A percentile compares a stretch with the other conserved stretches of the same genome.
phyloP scores from a whole-genome alignment of 2,329 filamentous ascomycete species.

The Aspergillus floridensis region DNA sequence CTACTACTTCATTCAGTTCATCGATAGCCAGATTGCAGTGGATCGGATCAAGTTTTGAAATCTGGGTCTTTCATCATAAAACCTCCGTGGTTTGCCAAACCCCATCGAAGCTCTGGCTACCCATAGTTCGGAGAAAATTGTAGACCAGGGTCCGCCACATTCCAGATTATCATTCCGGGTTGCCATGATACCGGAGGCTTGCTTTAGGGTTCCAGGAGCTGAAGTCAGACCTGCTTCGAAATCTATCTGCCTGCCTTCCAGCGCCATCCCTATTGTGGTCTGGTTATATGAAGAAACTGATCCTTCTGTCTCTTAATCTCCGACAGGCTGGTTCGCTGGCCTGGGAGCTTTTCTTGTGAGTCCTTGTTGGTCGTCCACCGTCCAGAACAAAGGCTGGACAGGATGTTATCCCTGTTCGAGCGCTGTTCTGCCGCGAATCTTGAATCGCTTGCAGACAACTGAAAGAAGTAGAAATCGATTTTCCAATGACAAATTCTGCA shows the following conservation, averaged over 20 bases:
- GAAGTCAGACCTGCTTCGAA: neutral
- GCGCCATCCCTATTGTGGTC: neutral
- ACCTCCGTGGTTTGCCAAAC: neutral
- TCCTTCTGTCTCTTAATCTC: constrained; percentile 6
- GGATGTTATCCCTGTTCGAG: neutral
- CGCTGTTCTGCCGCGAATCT: neutral
- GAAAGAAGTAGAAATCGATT: too few relatives aligned
- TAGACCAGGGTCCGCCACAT: constrained; percentile 13
- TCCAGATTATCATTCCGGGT: constrained; percentile 19
- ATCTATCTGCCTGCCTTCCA: neutral
- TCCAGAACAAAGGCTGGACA: neutral
- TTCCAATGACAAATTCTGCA: too few relatives aligned
- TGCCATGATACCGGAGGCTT: constrained; percentile 16
- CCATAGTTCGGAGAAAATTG: neutral
- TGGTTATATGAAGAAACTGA: neutral
- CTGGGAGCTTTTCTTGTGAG: neutral
- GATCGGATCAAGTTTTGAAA: neutral
- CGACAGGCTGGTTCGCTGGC: constrained; percentile 1
- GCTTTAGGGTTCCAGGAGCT: neutral
- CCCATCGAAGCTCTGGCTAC: neutral
- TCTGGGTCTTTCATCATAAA: neutral
- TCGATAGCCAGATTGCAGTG: neutral
- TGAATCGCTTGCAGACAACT: neutral
- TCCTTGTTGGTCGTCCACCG: constrained; percentile 5
- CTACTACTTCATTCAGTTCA: neutral